Evolutionary conservation across 371 early-diverging fungal species (phyloP), one percentile per base, ranked within the genome.

Genomic region (Rhizomucor miehei): DNA sequence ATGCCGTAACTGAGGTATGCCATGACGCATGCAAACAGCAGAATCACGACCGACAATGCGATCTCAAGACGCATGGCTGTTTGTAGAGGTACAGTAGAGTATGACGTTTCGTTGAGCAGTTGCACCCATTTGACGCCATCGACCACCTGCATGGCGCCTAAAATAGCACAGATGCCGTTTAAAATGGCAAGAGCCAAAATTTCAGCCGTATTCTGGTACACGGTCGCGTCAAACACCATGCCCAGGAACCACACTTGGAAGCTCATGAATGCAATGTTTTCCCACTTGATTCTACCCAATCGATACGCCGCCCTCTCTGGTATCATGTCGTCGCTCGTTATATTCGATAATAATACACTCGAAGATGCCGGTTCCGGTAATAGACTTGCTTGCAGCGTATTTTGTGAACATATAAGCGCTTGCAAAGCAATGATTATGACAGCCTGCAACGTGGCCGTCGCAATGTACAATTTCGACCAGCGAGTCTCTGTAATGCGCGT

Each of bases 211-310:
- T 73, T 67, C 56, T 60, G 84, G 61, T 63, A 80, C 23, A 59
- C 62, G 2, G 64, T 77, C 25, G 79, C 79, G 57, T 78, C 79
- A 36, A 78, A 56, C 2, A 58, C 68, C 72, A 71, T 71, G 48
- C 60, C 68, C n/a, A 68, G 39, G 47, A 71, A 71, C 68, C 68
- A 71, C 19, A 63, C 56, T 54, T 71, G 72, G 43, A 71, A 71
- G 23, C 68, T 68, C 47, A 67, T 61, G 51, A 71, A 67, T 19
- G 72, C 72, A 46, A 71, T 59, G 21, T 71, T 71, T 44, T 71
- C 72, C 72, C 72, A 71, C 51, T 67, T 67, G 51, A 71, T 71
- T 23, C 66, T 50, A n/a, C 59, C 62, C 11, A 71, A 52, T 24
- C 71, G 54, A 46, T 67, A 62, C 12, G 67, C 60, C 36, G 71